A percentile compares a stretch with the other conserved stretches of the same genome.
Evolutionary conservation across 805 yeast genomes (phyloP).

Genomic region (Saccharomycopsis javanensis): DNA sequence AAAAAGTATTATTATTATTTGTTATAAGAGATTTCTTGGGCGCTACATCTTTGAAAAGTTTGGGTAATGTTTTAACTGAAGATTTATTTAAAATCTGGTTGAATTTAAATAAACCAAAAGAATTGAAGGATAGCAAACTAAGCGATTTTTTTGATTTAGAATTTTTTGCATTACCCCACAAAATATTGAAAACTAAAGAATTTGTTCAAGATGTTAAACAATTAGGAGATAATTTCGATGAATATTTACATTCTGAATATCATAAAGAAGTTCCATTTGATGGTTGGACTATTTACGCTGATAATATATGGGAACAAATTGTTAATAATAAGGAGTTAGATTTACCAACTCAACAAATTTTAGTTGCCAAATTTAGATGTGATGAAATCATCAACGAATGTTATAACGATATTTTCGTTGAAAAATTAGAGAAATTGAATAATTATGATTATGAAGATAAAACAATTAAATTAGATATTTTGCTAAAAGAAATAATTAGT

Average conservation of each 20-base stretch:
- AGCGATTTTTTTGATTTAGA: slow-evolving; percentile 77
- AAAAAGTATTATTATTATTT: slow-evolving; percentile 64
- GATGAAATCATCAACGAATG: slow-evolving; percentile 65
- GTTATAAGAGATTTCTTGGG: slow-evolving; percentile 92
- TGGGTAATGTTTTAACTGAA: slow-evolving; percentile 54
- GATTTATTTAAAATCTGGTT: slow-evolving; percentile 79
- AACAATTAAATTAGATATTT: slow-evolving; percentile 32
- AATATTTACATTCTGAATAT: slow-evolving; percentile 55
- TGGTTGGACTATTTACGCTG: slow-evolving; percentile 91
- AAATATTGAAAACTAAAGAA: slow-evolving; percentile 65
- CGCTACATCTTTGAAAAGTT: slow-evolving; percentile 65
- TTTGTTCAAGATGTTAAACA: slow-evolving; percentile 50
- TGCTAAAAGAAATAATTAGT: slow-evolving; percentile 29
- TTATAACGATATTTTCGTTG: slow-evolving; percentile 36
- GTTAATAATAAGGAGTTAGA: slow-evolving; percentile 89
- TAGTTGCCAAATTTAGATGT: slow-evolving; percentile 91
- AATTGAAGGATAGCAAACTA: slow-evolving; percentile 43
- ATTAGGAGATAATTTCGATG: slow-evolving; percentile 52
- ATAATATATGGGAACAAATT: slow-evolving; percentile 89
- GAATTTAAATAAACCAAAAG: slow-evolving; percentile 62
- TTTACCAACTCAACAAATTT: slow-evolving; percentile 90
- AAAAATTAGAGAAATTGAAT: slow-evolving; percentile 25
- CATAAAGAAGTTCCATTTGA: slow-evolving; percentile 86
- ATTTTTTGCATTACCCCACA: slow-evolving; percentile 78
- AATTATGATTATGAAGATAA: slow-evolving; percentile 25